These are phyloP conservation scores for Penicillium psychrosexuale DNA, from an alignment of 2,329 filamentous ascomycete genomes.

Conservation along the genomic window DNA sequence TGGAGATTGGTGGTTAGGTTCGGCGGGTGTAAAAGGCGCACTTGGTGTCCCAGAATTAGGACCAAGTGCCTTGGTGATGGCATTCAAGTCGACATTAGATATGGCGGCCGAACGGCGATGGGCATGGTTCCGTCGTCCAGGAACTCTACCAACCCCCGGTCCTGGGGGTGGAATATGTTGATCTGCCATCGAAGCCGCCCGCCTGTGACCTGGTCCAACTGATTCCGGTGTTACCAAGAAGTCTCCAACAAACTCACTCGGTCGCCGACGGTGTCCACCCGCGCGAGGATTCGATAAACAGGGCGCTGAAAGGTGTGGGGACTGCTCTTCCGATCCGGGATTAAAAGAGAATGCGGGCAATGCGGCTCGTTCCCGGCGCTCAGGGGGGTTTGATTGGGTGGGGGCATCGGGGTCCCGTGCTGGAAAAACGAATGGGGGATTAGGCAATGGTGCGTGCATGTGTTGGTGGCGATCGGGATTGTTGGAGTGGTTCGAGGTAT, in stretches of 20 bases:
- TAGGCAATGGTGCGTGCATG: conserved; percentile 47
- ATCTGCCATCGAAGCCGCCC: conserved; percentile 19
- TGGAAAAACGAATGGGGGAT: conserved; percentile 66
- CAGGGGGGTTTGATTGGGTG: conserved; percentile 43
- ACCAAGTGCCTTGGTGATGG: conserved; percentile 48
- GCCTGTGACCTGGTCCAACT: conserved; percentile 52
- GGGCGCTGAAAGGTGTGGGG: conserved; percentile 54
- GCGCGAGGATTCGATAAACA: conserved; percentile 50
- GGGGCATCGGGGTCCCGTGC: conserved; percentile 40
- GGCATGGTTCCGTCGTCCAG: conserved; percentile 65
- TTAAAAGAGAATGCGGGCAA: conserved; percentile 42
- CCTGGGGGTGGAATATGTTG: conserved; percentile 33
- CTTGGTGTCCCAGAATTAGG: conserved; percentile 54
- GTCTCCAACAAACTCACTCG: conserved; percentile 78
- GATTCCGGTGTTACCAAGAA: conserved; percentile 56
- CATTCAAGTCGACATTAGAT: conserved; percentile 74
- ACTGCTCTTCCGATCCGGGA: conserved; percentile 28
- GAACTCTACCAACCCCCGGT: conserved; percentile 43
- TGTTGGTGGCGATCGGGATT: conserved; percentile 23
- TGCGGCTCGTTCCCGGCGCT: conserved; percentile 40
- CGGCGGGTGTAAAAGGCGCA: conserved; percentile 53
- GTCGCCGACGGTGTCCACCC: conserved; percentile 68
- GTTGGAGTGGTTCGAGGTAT: conserved; percentile 15
- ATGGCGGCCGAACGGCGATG: conserved; percentile 80
- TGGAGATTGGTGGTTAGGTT: conserved; percentile 30